These are phyloP conservation scores for Vararia minispora DNA, from an alignment of 768 basidiomycete genomes.

Conservation along the genomic window DNA sequence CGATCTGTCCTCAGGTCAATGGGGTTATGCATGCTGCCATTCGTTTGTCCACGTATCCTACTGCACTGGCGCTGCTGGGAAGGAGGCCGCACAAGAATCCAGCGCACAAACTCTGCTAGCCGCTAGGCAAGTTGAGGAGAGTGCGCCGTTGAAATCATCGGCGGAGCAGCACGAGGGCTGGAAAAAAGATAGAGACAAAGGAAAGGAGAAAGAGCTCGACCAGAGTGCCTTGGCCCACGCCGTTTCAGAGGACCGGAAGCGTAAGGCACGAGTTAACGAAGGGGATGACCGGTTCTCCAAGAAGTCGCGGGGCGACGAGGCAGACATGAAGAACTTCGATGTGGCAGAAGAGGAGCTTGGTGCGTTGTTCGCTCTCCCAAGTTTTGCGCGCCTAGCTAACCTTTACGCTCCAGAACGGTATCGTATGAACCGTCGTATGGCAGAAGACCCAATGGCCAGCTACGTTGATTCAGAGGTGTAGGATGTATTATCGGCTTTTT, in stretches of 20 bases:
- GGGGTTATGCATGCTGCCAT: constrained; percentile 97
- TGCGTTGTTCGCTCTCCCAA: constrained; percentile 23
- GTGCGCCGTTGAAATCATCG: constrained; percentile 4
- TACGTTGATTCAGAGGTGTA: constrained; percentile 55
- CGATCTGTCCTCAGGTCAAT: constrained; percentile 50
- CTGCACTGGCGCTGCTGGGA: constrained; percentile 82
- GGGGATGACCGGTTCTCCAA: constrained; percentile 69
- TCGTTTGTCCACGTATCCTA: constrained; percentile 79
- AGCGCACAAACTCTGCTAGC: constrained; percentile 55
- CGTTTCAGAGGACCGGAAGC: constrained; percentile 20
- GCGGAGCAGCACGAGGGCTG: constrained; percentile 7
- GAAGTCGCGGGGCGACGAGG: constrained; percentile 73
- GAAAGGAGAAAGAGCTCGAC: constrained; percentile 21
- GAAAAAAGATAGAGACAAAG: constrained; percentile 15
- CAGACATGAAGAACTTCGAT: constrained; percentile 56
- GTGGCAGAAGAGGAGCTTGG: constrained; percentile 86
- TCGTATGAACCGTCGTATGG: constrained; percentile 59
- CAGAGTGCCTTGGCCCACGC: constrained; percentile 11
- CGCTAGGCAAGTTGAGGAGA: constrained; percentile 4
- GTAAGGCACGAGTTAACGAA: constrained; percentile 24
- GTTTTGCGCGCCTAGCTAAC: constrained; percentile 11
- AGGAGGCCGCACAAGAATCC: constrained; percentile 66
- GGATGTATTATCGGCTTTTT: not conserved
- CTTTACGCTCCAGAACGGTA: constrained; percentile 65
- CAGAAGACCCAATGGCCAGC: constrained; percentile 90